Evolutionary conservation across 2,329 filamentous ascomycete species (phyloP).

Genomic region (Dactylellina leptospora): DNA sequence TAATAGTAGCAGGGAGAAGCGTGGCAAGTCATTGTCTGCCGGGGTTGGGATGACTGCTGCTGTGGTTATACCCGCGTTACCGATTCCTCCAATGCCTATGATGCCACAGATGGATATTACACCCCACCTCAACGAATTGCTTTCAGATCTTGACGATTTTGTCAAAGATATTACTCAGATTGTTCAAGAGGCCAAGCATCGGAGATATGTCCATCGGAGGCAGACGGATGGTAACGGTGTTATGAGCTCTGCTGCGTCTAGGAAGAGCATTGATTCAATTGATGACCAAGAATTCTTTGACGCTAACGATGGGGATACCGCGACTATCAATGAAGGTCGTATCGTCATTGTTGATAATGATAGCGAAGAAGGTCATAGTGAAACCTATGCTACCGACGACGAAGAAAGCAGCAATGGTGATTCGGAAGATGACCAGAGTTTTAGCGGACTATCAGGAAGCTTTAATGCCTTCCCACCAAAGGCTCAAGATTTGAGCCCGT

Average conservation of each 20-base stretch:
- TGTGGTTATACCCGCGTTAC: conserved; percentile 37
- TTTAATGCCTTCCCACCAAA: conserved; percentile 66
- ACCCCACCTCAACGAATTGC: conserved; percentile 82
- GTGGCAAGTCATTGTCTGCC: conserved; percentile 52
- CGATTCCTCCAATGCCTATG: conserved; percentile 58
- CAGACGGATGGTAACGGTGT: conserved; percentile 43
- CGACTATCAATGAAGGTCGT: conserved; percentile 54
- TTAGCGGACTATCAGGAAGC: conserved; percentile 63
- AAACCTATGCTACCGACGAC: conserved; percentile 73
- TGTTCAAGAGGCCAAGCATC: conserved; percentile 79
- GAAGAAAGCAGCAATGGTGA: conserved; percentile 67
- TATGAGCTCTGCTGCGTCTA: conserved; percentile 59
- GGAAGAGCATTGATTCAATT: conserved; percentile 80
- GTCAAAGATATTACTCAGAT: conserved; percentile 82
- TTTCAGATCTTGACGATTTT: conserved; percentile 83
- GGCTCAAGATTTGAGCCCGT: conserved; percentile 68
- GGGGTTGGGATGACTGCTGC: conserved; percentile 50
- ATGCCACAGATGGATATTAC: conserved; percentile 71
- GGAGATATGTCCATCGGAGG: conserved; percentile 70
- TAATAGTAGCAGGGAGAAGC: conserved; percentile 37
- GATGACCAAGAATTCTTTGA: conserved; percentile 94
- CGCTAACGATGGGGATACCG: conserved; percentile 70
- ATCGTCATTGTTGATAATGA: conserved; percentile 56
- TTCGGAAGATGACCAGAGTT: conserved; percentile 68
- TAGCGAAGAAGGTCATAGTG: conserved; percentile 58